Evolutionary conservation across 2,329 filamentous ascomycete genomes (phyloP).

Genomic region (Penicillium sp.): DNA sequence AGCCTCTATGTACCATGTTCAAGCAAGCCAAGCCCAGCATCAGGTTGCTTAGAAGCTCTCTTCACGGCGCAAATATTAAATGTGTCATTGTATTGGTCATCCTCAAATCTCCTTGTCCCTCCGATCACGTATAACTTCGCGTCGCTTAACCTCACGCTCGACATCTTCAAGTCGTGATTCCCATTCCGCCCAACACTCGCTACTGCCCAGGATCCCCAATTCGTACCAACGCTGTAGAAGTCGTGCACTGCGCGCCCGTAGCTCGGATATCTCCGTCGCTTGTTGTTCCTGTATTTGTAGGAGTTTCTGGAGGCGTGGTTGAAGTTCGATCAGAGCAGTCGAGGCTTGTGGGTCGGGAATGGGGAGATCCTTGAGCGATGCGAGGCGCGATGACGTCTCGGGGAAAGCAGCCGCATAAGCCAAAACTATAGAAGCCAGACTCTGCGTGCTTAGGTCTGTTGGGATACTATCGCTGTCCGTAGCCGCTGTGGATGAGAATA

Average conservation of each 20-base stretch:
- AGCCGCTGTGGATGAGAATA: constrained; percentile 34
- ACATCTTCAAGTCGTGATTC: constrained; percentile 63
- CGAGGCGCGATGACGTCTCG: constrained; percentile 45
- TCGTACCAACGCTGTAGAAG: constrained; percentile 71
- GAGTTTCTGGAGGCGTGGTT: constrained; percentile 38
- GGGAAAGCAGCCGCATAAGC: constrained; percentile 45
- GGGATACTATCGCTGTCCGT: constrained; percentile 25
- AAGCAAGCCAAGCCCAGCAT: no score
- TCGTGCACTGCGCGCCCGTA: constrained; percentile 41
- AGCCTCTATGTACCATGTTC: background rate
- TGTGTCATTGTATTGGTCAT: background rate
- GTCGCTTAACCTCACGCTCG: constrained; percentile 62
- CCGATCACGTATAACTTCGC: constrained; percentile 55
- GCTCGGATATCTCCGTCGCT: constrained; percentile 35
- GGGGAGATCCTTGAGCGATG: constrained; percentile 46
- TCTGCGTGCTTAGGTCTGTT: constrained; percentile 32
- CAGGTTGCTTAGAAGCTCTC: background rate
- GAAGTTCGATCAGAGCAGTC: constrained; percentile 38
- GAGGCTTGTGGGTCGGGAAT: constrained; percentile 42
- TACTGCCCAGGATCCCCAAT: constrained; percentile 63
- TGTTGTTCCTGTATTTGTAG: constrained; percentile 36
- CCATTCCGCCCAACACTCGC: constrained; percentile 66
- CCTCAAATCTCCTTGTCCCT: constrained; percentile 45
- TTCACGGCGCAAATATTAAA: background rate
- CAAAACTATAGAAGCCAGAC: constrained; percentile 40